phyloP scores from a whole-genome alignment of 306 rosid species.

The Quercus rubra region DNA sequence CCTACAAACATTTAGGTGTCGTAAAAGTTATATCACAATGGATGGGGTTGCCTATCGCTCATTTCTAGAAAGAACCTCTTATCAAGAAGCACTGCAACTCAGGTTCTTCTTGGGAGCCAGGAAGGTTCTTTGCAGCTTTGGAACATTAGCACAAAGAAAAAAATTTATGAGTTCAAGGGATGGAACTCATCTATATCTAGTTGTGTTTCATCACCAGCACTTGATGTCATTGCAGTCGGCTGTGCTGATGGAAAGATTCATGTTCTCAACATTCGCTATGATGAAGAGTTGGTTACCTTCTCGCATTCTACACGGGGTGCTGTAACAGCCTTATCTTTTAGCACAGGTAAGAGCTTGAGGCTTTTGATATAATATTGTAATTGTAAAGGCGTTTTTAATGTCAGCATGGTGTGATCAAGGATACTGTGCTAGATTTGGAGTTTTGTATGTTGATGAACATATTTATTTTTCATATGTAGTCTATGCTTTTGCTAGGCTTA shows the following conservation, averaged over 20 bases:
- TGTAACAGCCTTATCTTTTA: conserved; percentile 84
- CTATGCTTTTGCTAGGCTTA: neutral
- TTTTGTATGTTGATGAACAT: neutral
- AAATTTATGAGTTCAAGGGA: conserved; percentile 79
- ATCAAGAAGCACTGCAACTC: conserved; percentile 23
- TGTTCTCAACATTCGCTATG: conserved; percentile 71
- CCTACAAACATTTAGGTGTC: neutral
- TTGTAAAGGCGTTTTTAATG: neutral
- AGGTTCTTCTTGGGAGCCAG: conserved; percentile 87
- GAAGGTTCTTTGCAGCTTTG: conserved; percentile 90
- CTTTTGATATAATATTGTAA: neutral
- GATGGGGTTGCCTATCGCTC: neutral
- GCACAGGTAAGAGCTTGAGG: conserved; percentile 54
- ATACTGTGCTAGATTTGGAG: neutral
- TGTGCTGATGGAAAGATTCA: conserved; percentile 85
- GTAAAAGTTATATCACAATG: neutral
- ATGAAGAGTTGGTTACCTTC: conserved; percentile 76
- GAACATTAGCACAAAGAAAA: conserved; percentile 85
- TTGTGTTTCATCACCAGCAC: conserved; percentile 87
- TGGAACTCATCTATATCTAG: conserved; percentile 77
- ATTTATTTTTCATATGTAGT: neutral
- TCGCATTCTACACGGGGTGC: conserved; percentile 90
- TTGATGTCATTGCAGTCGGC: conserved; percentile 89
- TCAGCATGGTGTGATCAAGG: neutral
- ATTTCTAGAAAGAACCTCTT: conserved; percentile 5